Evolutionary conservation across 1,284 basidiomycete genomes (phyloP), one percentile per base, ranked within the genome.

Genomic region (Cutaneotrichosporon cavernicola): DNA sequence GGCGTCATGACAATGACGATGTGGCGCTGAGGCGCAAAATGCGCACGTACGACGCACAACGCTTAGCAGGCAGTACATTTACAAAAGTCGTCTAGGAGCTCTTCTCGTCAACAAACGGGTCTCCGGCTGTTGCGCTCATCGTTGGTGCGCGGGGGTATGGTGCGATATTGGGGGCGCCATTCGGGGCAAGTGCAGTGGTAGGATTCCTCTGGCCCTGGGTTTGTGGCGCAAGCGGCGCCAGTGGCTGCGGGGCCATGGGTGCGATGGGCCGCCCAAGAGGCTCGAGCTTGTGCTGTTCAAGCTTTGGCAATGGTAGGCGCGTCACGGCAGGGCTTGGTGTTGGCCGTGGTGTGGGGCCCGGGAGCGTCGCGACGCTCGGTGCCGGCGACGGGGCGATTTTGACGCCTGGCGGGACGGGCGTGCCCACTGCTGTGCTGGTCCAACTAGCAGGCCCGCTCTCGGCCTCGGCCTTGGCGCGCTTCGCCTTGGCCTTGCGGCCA

Each of bases 401-500:
- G 21, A 40, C 34, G 30, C 30, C 30, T 8, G 30, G 18, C 4
- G 55, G 55, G 2, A 16, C 55, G 38, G 55, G 55, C 11, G 55
- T 56, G 36, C 55, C 55, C 22, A 56, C 55, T 13, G 55, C 55
- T 18, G 51, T 53, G 11, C 36, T 43, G 6, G 55, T 56, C 21
- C 36, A 22, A 26, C 36, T 26, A 7, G 36, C 21, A 7, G 55
- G 38, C 9, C 38, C 55, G 22, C 55, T 40, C 6, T 38, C 36
- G 11, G 38, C 55, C 55, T 56, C 38, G 36, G 52, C 58, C 36
- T 60, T 60, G 14, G 52, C 52, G 10, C 68, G 68, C 60, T 72
- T 72, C 4, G 72, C 71, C 65, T 79, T 79, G 46, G 74, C 73
- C 62, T 81, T 81, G 16, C 79, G 68, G 0, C 79, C 79, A 0